phyloP scores from a whole-genome alignment of 306 rosid species.

The Inga laurina region DNA sequence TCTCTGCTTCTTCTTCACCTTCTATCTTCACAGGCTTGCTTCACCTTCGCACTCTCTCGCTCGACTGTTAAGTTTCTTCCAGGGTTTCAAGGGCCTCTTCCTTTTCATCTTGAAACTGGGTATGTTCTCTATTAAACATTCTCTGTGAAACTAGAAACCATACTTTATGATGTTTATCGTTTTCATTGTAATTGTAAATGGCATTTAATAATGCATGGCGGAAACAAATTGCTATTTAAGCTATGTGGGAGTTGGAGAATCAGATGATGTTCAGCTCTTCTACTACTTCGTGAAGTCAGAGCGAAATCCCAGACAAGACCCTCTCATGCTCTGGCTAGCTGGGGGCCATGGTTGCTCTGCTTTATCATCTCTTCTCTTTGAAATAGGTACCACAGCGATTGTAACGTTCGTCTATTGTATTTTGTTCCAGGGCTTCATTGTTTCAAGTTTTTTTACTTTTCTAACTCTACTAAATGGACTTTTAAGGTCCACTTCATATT shows the following conservation, averaged over 20 bases:
- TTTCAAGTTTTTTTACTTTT: not conserved
- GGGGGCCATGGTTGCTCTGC: too few relatives aligned
- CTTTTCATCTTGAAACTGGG: slow-evolving; percentile 28
- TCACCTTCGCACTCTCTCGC: not conserved
- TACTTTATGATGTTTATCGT: not conserved
- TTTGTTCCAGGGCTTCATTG: not conserved
- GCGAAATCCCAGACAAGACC: too few relatives aligned
- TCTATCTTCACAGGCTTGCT: not conserved
- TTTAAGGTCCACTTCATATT: slow-evolving; percentile 47
- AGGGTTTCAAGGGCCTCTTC: slow-evolving; percentile 3
- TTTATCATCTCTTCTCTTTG: too few relatives aligned
- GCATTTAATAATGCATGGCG: not conserved
- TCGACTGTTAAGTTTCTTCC: not conserved
- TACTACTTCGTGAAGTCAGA: too few relatives aligned
- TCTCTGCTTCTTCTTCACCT: not conserved
- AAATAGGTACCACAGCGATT: too few relatives aligned
- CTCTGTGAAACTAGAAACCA: not conserved
- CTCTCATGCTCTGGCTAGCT: too few relatives aligned
- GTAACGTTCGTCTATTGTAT: too few relatives aligned
- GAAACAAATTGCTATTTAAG: not conserved
- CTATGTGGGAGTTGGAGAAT: too few relatives aligned
- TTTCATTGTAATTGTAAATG: not conserved
- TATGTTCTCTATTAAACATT: not conserved
- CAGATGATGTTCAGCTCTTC: too few relatives aligned
- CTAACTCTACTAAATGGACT: not conserved